These are phyloP conservation scores for Fagus crenata DNA, from an alignment of 306 rosid genomes.

Conservation along the genomic window DNA sequence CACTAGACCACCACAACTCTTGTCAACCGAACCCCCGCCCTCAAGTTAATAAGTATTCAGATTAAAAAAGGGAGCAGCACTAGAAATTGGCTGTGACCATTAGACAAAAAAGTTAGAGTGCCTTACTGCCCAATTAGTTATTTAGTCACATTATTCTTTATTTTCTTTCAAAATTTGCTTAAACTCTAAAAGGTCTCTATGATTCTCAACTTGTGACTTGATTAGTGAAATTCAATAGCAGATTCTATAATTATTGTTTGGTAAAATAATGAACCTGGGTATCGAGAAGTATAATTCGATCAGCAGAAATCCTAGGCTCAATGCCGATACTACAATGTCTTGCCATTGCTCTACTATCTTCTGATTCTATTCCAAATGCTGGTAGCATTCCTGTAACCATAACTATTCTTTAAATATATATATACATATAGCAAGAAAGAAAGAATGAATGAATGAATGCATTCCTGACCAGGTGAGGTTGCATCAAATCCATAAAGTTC, in stretches of 20 bases:
- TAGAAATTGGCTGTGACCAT: too few relatives aligned
- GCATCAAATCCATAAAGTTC: conserved; percentile 84
- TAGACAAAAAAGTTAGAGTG: too few relatives aligned
- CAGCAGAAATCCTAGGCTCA: conserved; percentile 81
- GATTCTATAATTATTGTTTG: too few relatives aligned
- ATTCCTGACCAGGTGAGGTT: conserved; percentile 65
- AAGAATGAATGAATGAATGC: neutral
- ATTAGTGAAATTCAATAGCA: neutral
- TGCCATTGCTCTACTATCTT: conserved; percentile 73
- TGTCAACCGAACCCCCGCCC: neutral
- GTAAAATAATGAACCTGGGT: too few relatives aligned
- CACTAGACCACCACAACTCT: neutral
- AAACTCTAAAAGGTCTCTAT: neutral
- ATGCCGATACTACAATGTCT: conserved; percentile 84
- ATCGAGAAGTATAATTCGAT: conserved; percentile 84
- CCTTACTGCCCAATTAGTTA: too few relatives aligned
- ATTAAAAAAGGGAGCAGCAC: too few relatives aligned
- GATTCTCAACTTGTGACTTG: neutral
- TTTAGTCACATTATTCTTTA: too few relatives aligned
- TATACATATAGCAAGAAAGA: too few relatives aligned
- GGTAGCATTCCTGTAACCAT: conserved; percentile 96
- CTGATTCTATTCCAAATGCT: conserved; percentile 62
- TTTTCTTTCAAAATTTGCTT: neutral
- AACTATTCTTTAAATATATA: too few relatives aligned
- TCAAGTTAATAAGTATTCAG: neutral